Conservation (phyloP, 192 early-diverging fungal species). For the Coemansia sp. region DNA sequence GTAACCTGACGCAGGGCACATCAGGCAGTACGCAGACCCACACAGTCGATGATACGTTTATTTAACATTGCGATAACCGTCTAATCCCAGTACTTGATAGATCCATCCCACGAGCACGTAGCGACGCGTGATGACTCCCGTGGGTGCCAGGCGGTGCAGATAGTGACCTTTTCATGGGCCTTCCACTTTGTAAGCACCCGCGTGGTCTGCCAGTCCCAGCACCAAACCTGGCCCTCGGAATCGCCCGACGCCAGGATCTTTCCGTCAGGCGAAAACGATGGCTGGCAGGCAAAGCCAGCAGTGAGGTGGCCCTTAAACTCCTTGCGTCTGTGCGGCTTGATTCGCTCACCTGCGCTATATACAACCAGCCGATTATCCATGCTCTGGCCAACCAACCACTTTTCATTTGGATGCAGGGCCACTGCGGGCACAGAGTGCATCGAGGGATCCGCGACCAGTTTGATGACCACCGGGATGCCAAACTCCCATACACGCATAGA, state of each 20-base stretch:
- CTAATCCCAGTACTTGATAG: constrained; percentile 87
- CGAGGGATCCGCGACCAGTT: constrained; percentile 91
- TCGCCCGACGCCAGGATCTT: constrained; percentile 86
- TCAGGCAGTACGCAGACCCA: no score
- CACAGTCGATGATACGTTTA: no score
- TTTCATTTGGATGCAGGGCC: constrained; percentile 79
- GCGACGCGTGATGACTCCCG: constrained; percentile 88
- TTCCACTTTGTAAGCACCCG: constrained; percentile 83
- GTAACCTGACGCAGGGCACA: no score
- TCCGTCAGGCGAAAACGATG: constrained; percentile 88
- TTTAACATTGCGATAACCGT: no score
- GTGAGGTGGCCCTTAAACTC: constrained; percentile 88
- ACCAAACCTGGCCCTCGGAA: constrained; percentile 86
- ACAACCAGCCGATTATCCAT: constrained; percentile 96
- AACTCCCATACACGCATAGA: constrained; percentile 96
- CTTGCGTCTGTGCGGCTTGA: constrained; percentile 88
- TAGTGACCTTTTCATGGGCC: constrained; percentile 88
- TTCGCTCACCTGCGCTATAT: constrained; percentile 80
- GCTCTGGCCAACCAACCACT: constrained; percentile 92
- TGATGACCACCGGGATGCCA: constrained; percentile 98
- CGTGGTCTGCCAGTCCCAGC: constrained; percentile 97
- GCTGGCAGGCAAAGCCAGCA: constrained; percentile 96
- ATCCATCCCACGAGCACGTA: constrained; percentile 94
- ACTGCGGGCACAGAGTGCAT: constrained; percentile 98
- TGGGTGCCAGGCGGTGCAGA: constrained; percentile 93